Evolutionary conservation across 225 moss, liverwort and hornwort species (phyloP), one percentile per base, ranked within the genome.

Genomic region (Physcomitrellopsis africana): DNA sequence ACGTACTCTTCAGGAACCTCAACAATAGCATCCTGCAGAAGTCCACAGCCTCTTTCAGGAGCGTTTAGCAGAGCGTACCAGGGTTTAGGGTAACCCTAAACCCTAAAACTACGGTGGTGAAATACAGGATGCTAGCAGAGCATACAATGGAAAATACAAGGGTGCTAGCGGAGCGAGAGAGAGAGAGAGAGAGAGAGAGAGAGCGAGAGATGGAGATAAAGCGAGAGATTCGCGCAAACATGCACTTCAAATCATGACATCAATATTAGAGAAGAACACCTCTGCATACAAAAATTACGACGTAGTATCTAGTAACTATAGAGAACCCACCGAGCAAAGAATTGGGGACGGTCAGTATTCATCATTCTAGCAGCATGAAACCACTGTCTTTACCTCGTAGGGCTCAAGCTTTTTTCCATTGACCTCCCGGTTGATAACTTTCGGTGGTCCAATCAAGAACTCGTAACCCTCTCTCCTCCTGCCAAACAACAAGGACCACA

Each of bases 391-490:
- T 69, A 96, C 96, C 96, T 96, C 96, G 68, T 80, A 96, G 37
- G 96, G 96, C 76, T 96, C 96, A 3, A 89, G 88, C 78, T 83
- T 89, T 84, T 87, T 92, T 66, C 96, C 96, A 3, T 86, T 82
- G 18, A 80, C 71, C 71, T 94, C 94, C 46, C 83, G 81, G 78
- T 96, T 86, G 29, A 96, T 92, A 26, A 96, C 96, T 80, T 94
- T 94, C 41, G 96, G 96, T 70, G 94, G 96, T 9, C 96, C 96
- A 51, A 94, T 86, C 94, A 96, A 91, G 64, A 96, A 96, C 48
- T 96, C 96, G 52, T 94, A 96, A 58, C 96, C 96, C 81, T 96
- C 96, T 89, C 96, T 86, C 81, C 96, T 94, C 96, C 96, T 96
- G 82, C 72, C 73, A 69, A 41, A 71, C 58, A 12, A 49, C 19